Evolutionary conservation across 192 early-diverging fungal genomes (phyloP).

Genomic region (Entomortierella beljakovae): DNA sequence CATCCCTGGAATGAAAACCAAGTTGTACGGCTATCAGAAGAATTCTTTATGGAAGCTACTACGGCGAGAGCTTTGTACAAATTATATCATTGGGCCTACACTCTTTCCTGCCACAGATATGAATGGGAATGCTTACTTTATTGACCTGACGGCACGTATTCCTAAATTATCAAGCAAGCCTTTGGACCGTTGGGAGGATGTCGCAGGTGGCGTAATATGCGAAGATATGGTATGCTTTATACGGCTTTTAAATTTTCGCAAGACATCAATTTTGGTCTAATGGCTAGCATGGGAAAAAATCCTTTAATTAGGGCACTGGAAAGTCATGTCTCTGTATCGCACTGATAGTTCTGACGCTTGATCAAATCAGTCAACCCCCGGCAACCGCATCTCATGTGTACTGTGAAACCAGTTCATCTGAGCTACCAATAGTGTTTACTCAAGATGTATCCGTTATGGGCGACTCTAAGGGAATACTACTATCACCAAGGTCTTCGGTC

Average conservation of each 20-base stretch:
- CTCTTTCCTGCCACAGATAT: slow-evolving; percentile 51
- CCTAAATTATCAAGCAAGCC: slow-evolving; percentile 21
- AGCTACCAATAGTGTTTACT: slow-evolving; percentile 14
- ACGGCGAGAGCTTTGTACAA: slow-evolving; percentile 72
- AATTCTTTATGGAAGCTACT: slow-evolving; percentile 79
- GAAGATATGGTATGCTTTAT: slow-evolving; percentile 84
- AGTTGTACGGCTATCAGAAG: slow-evolving; percentile 70
- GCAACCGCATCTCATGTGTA: slow-evolving; percentile 46
- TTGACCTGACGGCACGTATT: slow-evolving; percentile 18
- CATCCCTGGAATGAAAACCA: slow-evolving; percentile 60
- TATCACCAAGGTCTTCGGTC: neutral
- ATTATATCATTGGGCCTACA: slow-evolving; percentile 62
- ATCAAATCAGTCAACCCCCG: slow-evolving; percentile 64
- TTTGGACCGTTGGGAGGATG: slow-evolving; percentile 49
- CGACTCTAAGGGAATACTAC: neutral
- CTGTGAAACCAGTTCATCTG: slow-evolving; percentile 53
- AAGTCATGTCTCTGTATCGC: slow-evolving; percentile 82
- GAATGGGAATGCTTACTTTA: slow-evolving; percentile 47
- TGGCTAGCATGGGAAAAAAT: neutral
- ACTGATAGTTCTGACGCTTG: slow-evolving; percentile 69
- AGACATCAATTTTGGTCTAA: too few species aligned
- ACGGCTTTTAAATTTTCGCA: too few species aligned
- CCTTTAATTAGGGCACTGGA: slow-evolving; percentile 71
- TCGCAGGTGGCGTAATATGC: slow-evolving; percentile 80
- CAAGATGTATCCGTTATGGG: neutral